Evolutionary conservation across 2,329 filamentous ascomycete genomes (phyloP).

Genomic region (Parasarocladium wereldwijsianum): DNA sequence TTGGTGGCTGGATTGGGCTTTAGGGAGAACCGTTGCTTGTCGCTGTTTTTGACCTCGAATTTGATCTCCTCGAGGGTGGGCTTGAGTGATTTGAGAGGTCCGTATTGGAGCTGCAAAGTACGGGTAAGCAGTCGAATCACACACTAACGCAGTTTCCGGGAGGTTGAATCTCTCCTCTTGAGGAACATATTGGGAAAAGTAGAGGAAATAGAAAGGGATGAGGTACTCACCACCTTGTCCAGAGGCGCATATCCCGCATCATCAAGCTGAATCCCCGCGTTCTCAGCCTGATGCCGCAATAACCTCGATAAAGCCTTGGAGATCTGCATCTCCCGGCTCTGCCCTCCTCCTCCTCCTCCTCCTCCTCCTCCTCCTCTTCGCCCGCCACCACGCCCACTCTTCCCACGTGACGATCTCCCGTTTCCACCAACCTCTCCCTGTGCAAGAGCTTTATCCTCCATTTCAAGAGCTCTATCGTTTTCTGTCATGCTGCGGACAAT

Average conservation of each 20-base stretch:
- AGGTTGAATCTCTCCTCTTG: too few species aligned
- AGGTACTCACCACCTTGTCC: conserved; percentile 39
- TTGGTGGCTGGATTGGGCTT: conserved; percentile 33
- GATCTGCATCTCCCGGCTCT: conserved; percentile 29
- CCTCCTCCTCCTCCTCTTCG: conserved; percentile 16
- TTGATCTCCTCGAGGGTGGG: conserved; percentile 64
- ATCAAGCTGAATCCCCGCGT: conserved; percentile 42
- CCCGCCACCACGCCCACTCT: conserved; percentile 13
- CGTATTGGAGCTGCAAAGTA: conserved; percentile 31
- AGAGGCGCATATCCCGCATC: conserved; percentile 43
- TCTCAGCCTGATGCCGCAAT: conserved; percentile 40
- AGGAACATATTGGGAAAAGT: neutral
- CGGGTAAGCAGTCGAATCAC: neutral
- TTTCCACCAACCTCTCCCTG: conserved; percentile 3
- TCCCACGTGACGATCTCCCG: conserved; percentile 7
- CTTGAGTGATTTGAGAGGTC: conserved; percentile 49
- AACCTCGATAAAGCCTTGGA: conserved; percentile 40
- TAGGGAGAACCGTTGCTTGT: conserved; percentile 84
- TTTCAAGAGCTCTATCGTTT: conserved; percentile 4
- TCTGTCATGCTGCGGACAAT: too few species aligned
- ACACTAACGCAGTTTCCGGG: neutral
- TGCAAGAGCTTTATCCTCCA: conserved; percentile 12
- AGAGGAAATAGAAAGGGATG: neutral
- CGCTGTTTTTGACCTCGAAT: conserved; percentile 54
- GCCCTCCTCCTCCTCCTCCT: conserved; percentile 15